Conservation (phyloP, 768 basidiomycete genomes). For the Serendipita sp. region DNA sequence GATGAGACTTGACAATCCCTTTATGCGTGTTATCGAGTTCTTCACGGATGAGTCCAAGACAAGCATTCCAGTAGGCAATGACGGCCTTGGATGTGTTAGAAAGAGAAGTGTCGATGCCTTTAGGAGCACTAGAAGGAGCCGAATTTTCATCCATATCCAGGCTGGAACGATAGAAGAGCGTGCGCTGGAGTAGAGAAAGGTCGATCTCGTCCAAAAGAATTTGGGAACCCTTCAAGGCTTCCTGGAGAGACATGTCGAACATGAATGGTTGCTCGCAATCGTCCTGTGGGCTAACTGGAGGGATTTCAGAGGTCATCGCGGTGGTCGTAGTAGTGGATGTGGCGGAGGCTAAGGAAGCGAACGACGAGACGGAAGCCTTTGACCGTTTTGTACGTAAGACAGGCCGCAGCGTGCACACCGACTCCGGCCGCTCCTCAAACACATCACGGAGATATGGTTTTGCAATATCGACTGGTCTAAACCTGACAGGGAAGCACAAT, state of each 20-base stretch:
- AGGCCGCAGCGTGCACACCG: not conserved
- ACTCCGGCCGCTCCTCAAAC: slow-evolving; percentile 1
- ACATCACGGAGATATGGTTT: not conserved
- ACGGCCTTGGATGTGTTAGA: not conserved
- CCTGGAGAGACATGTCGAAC: not conserved
- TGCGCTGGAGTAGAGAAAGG: not conserved
- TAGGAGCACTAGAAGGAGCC: not conserved
- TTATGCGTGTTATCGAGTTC: not conserved
- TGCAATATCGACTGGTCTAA: slow-evolving; percentile 3
- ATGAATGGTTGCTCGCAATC: not conserved
- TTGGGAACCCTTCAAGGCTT: not conserved
- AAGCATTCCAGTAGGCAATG: not conserved
- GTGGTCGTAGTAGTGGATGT: not conserved
- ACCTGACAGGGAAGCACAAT: not conserved
- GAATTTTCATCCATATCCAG: not conserved
- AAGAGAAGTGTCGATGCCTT: not conserved
- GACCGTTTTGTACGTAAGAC: not conserved
- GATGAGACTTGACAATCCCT: not conserved
- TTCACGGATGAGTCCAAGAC: not conserved
- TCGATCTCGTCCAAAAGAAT: slow-evolving; percentile 1
- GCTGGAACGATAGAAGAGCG: slow-evolving; percentile 3
- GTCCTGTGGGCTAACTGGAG: not conserved
- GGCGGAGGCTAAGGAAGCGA: not conserved
- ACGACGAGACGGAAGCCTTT: not conserved
- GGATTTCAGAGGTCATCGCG: not conserved